phyloP scores from a whole-genome alignment of 225 moss, liverwort and hornwort species.

The Lunularia cruciata region DNA sequence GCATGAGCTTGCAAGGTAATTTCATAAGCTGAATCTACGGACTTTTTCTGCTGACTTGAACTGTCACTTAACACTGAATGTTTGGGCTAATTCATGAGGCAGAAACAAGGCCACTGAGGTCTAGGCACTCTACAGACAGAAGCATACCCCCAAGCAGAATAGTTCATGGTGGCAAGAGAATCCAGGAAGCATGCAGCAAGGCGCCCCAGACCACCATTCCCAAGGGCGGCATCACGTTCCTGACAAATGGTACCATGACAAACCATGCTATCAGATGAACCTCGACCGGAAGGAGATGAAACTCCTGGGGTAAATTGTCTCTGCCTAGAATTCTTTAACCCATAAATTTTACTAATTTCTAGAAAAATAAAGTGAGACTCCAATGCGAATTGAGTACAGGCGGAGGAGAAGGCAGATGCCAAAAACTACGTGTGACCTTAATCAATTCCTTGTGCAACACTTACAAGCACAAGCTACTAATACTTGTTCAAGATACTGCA shows the following conservation, averaged over 20 bases:
- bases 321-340: background rate
- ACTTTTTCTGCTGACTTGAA: too few relatives aligned
- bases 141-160: constrained; percentile 81
- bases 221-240: constrained; percentile 97
- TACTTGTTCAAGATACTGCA: too few relatives aligned
- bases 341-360: background rate
- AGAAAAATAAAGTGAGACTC: too few relatives aligned
- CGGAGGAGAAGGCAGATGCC: background rate
- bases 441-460: too few relatives aligned
- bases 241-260: constrained; percentile 21
- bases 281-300: background rate
- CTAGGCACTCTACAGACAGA: constrained; percentile 6
- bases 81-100: background rate
- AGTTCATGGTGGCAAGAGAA: constrained; percentile 95
- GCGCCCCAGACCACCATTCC: constrained; percentile 88
- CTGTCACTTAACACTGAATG: too few relatives aligned
- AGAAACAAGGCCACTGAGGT: background rate
- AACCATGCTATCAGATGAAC: background rate
- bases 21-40: too few relatives aligned
- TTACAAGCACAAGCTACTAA: too few relatives aligned
- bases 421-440: too few relatives aligned
- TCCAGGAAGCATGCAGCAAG: constrained; percentile 94
- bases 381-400: too few relatives aligned
- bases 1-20: too few relatives aligned
- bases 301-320: background rate